Evolutionary conservation across 768 basidiomycete species (phyloP).

Genomic region (Sarcomyxa edulis): DNA sequence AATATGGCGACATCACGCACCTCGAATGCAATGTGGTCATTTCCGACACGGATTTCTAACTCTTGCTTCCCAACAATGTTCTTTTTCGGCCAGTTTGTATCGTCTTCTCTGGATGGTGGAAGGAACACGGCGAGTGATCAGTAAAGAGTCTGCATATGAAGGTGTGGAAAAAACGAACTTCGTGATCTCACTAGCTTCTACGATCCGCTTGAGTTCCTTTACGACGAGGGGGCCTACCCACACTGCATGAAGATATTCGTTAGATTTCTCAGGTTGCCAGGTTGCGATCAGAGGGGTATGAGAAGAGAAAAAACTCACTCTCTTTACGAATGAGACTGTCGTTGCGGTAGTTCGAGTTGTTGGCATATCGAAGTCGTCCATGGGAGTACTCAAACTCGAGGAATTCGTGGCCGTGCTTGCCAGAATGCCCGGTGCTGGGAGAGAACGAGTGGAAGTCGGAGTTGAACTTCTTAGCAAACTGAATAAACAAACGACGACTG

Average conservation of each 20-base stretch:
- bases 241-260: slow-evolving; percentile 74
- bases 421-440: slow-evolving; percentile 91
- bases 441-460: slow-evolving; percentile 7
- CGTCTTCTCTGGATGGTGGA: slow-evolving; percentile 75
- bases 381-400: slow-evolving; percentile 98
- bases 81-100: slow-evolving; percentile 98
- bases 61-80: slow-evolving; percentile 99
- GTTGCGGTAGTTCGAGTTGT: slow-evolving; percentile 99
- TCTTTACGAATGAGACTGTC: slow-evolving; percentile 98
- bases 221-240: slow-evolving; percentile 90
- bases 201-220: slow-evolving; percentile 91
- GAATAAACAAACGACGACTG: slow-evolving; percentile 9
- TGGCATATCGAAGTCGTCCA: slow-evolving; percentile 94
- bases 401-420: slow-evolving; percentile 97
- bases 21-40: slow-evolving; percentile 96
- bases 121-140: not conserved
- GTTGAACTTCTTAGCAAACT: slow-evolving; percentile 3
- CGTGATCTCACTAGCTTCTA: slow-evolving; percentile 89
- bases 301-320: slow-evolving; percentile 55
- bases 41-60: slow-evolving; percentile 90
- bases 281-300: too few relatives aligned
- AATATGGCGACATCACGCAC: slow-evolving; percentile 33
- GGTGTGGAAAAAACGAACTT: too few relatives aligned
- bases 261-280: not conserved
- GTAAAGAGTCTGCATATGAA: slow-evolving; percentile 30